Evolutionary conservation across 192 early-diverging fungal genomes (phyloP).

Genomic region (Chytriomyces sp.): DNA sequence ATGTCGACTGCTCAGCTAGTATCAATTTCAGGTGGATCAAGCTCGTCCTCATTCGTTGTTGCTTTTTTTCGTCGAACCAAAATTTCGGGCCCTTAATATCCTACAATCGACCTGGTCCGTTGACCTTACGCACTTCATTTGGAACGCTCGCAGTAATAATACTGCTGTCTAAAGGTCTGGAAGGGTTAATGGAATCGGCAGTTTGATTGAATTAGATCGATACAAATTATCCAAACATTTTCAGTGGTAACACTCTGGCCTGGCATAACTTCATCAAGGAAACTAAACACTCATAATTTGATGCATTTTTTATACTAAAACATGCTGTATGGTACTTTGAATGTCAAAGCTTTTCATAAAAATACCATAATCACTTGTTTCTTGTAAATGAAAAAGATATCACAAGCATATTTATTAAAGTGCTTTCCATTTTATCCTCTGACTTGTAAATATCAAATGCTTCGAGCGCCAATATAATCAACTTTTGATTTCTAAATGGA

Average conservation of each 20-base stretch:
- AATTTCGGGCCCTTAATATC: constrained; percentile 41
- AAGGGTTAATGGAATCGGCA: constrained; percentile 34
- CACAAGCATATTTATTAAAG: constrained; percentile 34
- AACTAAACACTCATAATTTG: constrained; percentile 57
- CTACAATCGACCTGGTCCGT: constrained; percentile 30
- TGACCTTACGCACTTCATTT: constrained; percentile 38
- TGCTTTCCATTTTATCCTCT: constrained; percentile 40
- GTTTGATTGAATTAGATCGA: constrained; percentile 24
- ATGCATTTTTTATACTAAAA: constrained; percentile 54
- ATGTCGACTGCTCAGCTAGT: not conserved
- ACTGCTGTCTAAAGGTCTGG: constrained; percentile 34
- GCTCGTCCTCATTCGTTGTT: constrained; percentile 42
- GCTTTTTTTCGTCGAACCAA: constrained; percentile 43
- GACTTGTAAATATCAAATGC: constrained; percentile 33
- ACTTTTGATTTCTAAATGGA: not conserved
- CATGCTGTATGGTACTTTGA: constrained; percentile 48
- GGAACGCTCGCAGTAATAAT: constrained; percentile 41
- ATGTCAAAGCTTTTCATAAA: constrained; percentile 1
- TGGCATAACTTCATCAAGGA: too few species aligned
- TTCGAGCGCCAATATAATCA: constrained; percentile 40
- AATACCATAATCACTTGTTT: constrained; percentile 28
- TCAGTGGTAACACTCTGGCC: constrained; percentile 60
- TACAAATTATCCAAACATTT: constrained; percentile 44
- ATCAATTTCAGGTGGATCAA: constrained; percentile 27
- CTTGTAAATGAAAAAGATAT: constrained; percentile 38